Base-by-base conservation (phyloP, 495 filamentous ascomycete species). In the Penicillium dipodomyicola region DNA sequence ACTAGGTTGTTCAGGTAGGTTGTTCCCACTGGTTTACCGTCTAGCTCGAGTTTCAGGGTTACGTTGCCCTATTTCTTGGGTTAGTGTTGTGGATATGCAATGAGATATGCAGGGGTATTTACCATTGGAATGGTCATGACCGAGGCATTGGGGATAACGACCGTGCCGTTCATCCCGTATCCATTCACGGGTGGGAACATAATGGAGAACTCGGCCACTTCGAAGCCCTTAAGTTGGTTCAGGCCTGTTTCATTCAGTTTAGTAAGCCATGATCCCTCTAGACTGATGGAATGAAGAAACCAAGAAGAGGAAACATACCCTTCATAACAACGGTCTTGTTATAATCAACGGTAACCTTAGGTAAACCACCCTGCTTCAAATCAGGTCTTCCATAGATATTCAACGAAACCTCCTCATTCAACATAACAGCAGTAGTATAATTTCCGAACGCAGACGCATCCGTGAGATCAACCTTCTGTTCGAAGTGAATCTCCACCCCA, bases 121-220 rank as follows among this genome's bases (percentile, higher is more conserved):
- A 88, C 86, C 69, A 91, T 77, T 19, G 75, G 67, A 45, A 92
- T 72, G 6, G 82, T 82, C 68, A 90, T 73, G 49, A 84, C 69
- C 4, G 87, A 85, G 5, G 80, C 82, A 65, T 93, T 93, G 54
- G 89, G 88, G 37, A 93, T 88, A 50, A 64, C 73, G 35, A 83
- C 80, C 4, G 72, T 79, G 61, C 83, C 89, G 32, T 79, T 72
- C 75, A 89, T 81, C 72, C 91, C 91, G 49, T 79, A 75, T 49
- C 78, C 77, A 49, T 78, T 71, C 32, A 74, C 64, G 7, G 65
- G 37, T 14, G 61, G 57, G 49, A 76, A 48, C 44, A 79, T 60
- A 50, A 88, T 77, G 41, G 67, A 67, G 60, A 82, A 73, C 19
- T 80, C 67, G 29, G 77, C 72, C 32, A 89, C 76, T 9, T 74